Evolutionary conservation across 441 rosid species (phyloP), one percentile per base, ranked within the genome.

Genomic region (Brassica hybrid): DNA sequence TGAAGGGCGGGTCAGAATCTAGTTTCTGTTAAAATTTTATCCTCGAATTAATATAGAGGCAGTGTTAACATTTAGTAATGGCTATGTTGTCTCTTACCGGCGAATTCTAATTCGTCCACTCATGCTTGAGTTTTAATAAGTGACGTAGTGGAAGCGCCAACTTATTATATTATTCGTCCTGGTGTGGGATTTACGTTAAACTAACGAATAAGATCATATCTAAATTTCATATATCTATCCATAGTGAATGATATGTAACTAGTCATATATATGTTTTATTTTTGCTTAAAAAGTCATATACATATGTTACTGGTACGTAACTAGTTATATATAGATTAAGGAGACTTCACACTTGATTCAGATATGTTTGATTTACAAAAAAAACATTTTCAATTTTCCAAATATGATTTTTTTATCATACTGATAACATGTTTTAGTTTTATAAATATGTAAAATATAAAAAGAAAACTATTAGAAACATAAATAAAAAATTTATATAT

Each of bases 311-410:
- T 62, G 57, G n/a, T 54, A 63, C 48, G 58, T 38, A n/a, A 21
- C 63, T 58, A 1, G 27, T 10, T 58, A 11, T 21, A 11, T 58
- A 58, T 58, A 19, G 61, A 19, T 10, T 19, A 57, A 57, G 3
- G n/a, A 57, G 27, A 21, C 30, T 57, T 57, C 57, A 16, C 41
- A 75, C 34, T 56, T 65, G 17, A 65, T 19, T 10, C 32, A 56
- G 43, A 32, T 32, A 25, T 71, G 18, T 56, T 56, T 30, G 50
- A 57, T 41, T 14, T 21, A 63, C 65, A 63, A 36, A 48, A 12
- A 41, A 41, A 32, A 32, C 21, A 19, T 19, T 19, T 19, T 19
- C 21, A 19, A 19, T 19, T 19, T 19, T 19, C 21, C 21, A 19
- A 19, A 19, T 19, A 19, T 19, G 21, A 19, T 19, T 19, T 19